Evolutionary conservation across 257 asterid genomes (phyloP), one percentile per base, ranked within the genome.

Genomic region (Leonotis leonurus): DNA sequence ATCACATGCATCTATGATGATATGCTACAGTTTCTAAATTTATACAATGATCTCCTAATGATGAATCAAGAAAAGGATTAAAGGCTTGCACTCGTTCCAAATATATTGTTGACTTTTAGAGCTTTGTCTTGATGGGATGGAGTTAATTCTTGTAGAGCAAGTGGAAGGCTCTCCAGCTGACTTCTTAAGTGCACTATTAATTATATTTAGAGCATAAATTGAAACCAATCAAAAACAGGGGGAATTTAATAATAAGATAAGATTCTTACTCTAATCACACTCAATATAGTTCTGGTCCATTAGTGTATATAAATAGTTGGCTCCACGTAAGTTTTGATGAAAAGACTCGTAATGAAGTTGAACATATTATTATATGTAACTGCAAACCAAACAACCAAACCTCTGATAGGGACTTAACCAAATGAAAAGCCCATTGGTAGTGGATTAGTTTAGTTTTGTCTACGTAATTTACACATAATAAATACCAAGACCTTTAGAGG

Each of bases 341-440:
- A 26, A n/a, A 2, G 22, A 12, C 20, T 25, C 58, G 37, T 12
- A 27, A 6, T 16, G 12, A 27, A 29, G 41, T 16, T 30, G 29
- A 26, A 14, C 16, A 16, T 20, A 55, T 32, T 11, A 21, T 37
- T 57, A 13, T 30, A 54, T 17, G 8, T 32, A 17, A 3, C n/a
- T 13, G n/a, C 50, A 6, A 13, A 58, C 64, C 64, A 33, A 55
- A 55, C 61, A 55, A 33, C 27, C 61, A 14, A 56, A 32, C 61
- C 44, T 55, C 16, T 53, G 40, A 32, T 54, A n/a, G 3, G 24
- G 4, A 32, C 27, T 17, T 17, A 32, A 32, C 44, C 10, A 32
- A 8, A 55, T 9, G 4, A 55, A 16, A 4, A 55, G 0, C 29
- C 60, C 61, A 20, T 11, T 6, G 13, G 4, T 21, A 6, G 9